Base-by-base conservation (phyloP, 352 stramenopile genomes). In the Pythium vanterpoolii region DNA sequence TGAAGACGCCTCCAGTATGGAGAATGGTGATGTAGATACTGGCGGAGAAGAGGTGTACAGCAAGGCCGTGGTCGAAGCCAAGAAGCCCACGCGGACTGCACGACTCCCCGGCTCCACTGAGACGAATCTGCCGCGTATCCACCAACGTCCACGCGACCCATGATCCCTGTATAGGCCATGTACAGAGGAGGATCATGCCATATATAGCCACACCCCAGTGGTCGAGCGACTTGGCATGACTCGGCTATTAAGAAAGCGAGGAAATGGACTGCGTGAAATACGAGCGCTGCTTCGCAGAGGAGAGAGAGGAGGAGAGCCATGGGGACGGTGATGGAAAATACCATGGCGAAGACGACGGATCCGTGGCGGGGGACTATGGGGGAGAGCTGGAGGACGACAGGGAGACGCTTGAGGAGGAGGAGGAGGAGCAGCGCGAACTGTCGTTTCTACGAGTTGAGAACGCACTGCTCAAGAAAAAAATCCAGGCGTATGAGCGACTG, bases 391-490 rank as follows among this genome's bases (percentile, higher is more conserved):
- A 42, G 9, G 31, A 47, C 7, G 18, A 45, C 14, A 27, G 46
- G 13, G 46, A 53, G 9, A 50, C 27, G 3, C 40, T 62, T 9
- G 61, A 64, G 19, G 52, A 65, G 16, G 61, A 77, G 18, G 61
- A 64, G 19, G 52, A 65, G 16, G 61, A 77, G 18, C 43, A 55
- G 24, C 77, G 84, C 6, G 79, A 90, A 26, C 43, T 91, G 5
- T 47, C 59, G 30, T 54, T 82, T 5, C 71, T 91, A 5, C 68
- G 79, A 11, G 65, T 77, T 18, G 83, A 93, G 53, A 93, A 93
- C 53, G 57, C 69, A 3, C 56, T 90, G 18, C 56, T 93, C 13
- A 78, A 74, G 47, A 87, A 87, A 43, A 89, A 90, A 64, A 47
- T 93, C 21, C 86, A 86, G 53, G 74, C 83, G 21, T 62, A 87